A percentile compares a stretch with the other conserved stretches of the same genome.
Conservation (phyloP, 345 rosid species). For the Melaleuca quinquenervia region DNA sequence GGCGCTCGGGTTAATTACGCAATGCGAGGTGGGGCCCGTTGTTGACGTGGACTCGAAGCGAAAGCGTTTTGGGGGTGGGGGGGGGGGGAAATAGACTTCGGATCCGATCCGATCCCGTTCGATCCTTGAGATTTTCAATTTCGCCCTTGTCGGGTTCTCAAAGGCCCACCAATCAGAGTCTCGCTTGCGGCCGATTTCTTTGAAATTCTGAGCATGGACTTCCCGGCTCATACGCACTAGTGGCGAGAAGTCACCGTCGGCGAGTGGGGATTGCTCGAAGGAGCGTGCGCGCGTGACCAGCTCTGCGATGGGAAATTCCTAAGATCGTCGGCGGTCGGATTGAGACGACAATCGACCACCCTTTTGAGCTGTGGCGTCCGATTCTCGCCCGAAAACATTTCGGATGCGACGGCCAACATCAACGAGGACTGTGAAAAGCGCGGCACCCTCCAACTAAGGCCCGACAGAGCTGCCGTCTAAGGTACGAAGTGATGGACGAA, state of each 20-base stretch:
- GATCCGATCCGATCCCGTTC: neutral
- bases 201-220: neutral
- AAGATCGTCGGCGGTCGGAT: too few relatives aligned
- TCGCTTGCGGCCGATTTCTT: neutral
- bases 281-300: too few relatives aligned
- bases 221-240: neutral
- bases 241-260: neutral
- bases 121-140: neutral
- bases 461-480: neutral
- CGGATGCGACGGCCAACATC: too few relatives aligned
- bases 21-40: neutral
- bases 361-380: too few relatives aligned
- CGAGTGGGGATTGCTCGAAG: too few relatives aligned
- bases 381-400: neutral
- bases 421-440: too few relatives aligned
- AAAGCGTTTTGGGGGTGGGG: neutral
- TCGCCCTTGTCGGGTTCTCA: neutral
- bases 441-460: too few relatives aligned
- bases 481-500: neutral
- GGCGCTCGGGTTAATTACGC: neutral
- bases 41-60: slow-evolving; percentile 1
- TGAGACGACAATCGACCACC: too few relatives aligned
- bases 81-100: neutral
- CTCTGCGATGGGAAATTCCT: too few relatives aligned
- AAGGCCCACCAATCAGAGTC: neutral